These are phyloP conservation scores for Cyberlindnera japonica DNA, from an alignment of 805 yeast species.

Conservation along the genomic window DNA sequence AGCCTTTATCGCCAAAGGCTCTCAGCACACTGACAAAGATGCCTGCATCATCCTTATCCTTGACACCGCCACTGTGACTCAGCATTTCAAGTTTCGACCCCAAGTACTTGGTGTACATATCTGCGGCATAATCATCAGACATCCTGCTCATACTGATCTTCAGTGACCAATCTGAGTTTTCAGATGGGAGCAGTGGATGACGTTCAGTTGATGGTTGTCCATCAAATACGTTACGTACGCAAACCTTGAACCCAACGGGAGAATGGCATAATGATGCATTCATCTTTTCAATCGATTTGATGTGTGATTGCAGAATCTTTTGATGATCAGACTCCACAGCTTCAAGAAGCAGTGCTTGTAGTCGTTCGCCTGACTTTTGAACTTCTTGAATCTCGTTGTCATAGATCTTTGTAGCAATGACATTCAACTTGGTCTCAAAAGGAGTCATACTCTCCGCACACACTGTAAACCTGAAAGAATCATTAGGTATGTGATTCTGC, in stretches of 20 bases:
- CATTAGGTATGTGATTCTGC: conserved; percentile 28
- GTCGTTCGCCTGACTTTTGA: conserved; percentile 17
- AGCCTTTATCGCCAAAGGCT: conserved; percentile 29
- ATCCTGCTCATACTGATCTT: conserved; percentile 29
- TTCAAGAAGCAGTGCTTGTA: conserved; percentile 10
- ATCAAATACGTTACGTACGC: conserved; percentile 34
- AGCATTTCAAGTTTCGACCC: conserved; percentile 27
- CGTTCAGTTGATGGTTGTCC: conserved; percentile 24
- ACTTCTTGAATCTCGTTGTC: conserved; percentile 26
- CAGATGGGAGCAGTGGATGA: conserved; percentile 23
- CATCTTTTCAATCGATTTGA: conserved; percentile 19
- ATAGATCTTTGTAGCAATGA: conserved; percentile 33
- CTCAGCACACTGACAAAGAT: conserved; percentile 27
- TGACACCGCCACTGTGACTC: conserved; percentile 21
- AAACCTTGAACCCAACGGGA: conserved; percentile 37
- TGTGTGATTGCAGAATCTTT: conserved; percentile 16
- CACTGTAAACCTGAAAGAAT: conserved; percentile 36
- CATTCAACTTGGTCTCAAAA: conserved; percentile 29
- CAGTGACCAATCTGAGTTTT: conserved; percentile 34
- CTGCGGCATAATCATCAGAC: conserved; percentile 13
- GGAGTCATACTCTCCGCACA: conserved; percentile 16
- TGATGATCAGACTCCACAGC: conserved; percentile 10
- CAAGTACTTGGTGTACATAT: conserved; percentile 23
- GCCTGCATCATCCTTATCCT: conserved; percentile 20
- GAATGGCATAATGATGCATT: conserved; percentile 22